Evolutionary conservation across 441 rosid genomes (phyloP).

Genomic region (Rhodomyrtus psidioides): DNA sequence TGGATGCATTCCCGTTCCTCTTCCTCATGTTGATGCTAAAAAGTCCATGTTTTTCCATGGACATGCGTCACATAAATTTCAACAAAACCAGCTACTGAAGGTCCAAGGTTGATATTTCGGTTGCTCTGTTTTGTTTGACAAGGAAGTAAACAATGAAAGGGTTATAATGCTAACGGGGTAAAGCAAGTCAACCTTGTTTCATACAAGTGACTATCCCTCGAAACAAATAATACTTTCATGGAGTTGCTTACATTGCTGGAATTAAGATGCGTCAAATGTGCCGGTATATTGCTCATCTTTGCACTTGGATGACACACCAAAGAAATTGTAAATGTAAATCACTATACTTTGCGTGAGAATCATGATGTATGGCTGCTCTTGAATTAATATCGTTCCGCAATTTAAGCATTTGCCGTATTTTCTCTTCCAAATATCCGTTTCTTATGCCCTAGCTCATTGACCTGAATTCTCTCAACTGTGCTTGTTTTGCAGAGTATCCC

Average conservation of each 20-base stretch:
- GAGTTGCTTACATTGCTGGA: background rate
- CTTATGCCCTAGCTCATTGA: background rate
- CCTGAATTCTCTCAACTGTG: background rate
- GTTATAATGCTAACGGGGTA: background rate
- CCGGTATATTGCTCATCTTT: background rate
- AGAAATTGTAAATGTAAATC: background rate
- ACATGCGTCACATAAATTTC: background rate
- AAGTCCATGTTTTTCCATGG: background rate
- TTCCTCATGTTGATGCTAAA: background rate
- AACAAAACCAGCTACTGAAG: background rate
- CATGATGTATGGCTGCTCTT: background rate
- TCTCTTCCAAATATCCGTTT: background rate
- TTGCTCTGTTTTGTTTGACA: background rate
- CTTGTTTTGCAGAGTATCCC: background rate
- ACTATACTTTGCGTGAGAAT: background rate
- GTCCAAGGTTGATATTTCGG: background rate
- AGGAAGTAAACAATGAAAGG: background rate
- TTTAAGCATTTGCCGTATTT: background rate
- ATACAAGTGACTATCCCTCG: background rate
- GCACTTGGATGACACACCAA: background rate
- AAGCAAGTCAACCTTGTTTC: background rate
- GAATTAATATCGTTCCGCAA: background rate
- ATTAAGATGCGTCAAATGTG: background rate
- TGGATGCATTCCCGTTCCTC: background rate
- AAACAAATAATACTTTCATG: background rate